These are phyloP conservation scores for Xylaria sp. DNA, from an alignment of 2,329 filamentous ascomycete species.

Conservation along the genomic window DNA sequence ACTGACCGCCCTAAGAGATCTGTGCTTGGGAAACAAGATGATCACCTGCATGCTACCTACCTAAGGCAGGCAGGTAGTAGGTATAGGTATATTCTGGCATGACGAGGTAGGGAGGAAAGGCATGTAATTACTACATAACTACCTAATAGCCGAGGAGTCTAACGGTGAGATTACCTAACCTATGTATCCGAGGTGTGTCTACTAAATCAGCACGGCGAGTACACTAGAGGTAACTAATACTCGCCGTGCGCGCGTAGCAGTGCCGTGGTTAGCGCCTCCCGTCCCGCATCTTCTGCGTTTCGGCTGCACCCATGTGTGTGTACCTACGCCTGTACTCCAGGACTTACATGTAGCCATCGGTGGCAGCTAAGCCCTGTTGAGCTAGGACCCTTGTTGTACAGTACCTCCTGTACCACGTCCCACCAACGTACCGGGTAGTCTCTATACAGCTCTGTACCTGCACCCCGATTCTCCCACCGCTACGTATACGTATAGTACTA, in stretches of 20 bases:
- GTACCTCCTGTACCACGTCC: slow-evolving; percentile 24
- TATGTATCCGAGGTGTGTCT: neutral
- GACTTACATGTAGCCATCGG: slow-evolving; percentile 28
- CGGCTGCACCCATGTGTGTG: slow-evolving; percentile 30
- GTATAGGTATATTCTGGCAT: slow-evolving; percentile 9
- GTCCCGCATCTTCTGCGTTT: slow-evolving; percentile 33
- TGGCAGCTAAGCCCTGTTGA: slow-evolving; percentile 37
- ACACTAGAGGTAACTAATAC: slow-evolving; percentile 4
- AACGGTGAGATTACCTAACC: slow-evolving; percentile 12
- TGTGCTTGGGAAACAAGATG: slow-evolving; percentile 9
- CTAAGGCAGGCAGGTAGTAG: neutral
- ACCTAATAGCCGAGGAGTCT: neutral
- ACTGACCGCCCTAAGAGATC: slow-evolving; percentile 30
- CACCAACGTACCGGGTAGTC: slow-evolving; percentile 31
- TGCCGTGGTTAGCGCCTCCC: slow-evolving; percentile 34
- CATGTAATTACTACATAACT: neutral
- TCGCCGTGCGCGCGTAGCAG: slow-evolving; percentile 17
- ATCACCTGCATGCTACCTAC: slow-evolving; percentile 26
- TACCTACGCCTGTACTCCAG: slow-evolving; percentile 8
- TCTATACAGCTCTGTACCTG: slow-evolving; percentile 28
- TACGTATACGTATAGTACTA: slow-evolving; percentile 16
- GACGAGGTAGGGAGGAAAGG: neutral
- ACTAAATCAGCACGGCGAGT: neutral
- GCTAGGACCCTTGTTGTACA: slow-evolving; percentile 22
- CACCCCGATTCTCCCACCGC: slow-evolving; percentile 34